Conservation (phyloP, 495 filamentous ascomycete species). For the Lasiosphaeria ovina region DNA sequence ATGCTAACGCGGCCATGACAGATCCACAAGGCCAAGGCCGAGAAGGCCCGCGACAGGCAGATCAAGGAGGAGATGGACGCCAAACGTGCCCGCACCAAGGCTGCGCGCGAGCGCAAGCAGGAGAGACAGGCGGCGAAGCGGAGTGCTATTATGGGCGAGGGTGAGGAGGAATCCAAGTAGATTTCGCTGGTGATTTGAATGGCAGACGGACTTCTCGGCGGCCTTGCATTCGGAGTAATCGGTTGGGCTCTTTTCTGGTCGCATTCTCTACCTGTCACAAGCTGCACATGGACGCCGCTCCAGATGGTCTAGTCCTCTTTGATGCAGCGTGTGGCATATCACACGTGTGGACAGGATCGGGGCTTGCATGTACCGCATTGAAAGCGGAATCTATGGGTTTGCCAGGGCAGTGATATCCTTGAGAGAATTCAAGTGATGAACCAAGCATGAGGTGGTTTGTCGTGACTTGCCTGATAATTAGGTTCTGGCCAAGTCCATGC, state of each 20-base stretch:
- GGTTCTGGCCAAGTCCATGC: too few relatives aligned
- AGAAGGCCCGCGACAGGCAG: conserved; percentile 89
- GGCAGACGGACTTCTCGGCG: conserved; percentile 40
- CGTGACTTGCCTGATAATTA: not conserved
- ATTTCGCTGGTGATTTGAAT: conserved; percentile 36
- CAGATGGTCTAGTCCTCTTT: conserved; percentile 20
- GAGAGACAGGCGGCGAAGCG: conserved; percentile 88
- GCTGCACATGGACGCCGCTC: conserved; percentile 26
- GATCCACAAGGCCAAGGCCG: conserved; percentile 99
- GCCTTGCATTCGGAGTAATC: conserved; percentile 56
- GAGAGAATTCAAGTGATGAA: too few relatives aligned
- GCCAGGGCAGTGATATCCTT: conserved; percentile 21
- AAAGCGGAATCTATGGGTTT: conserved; percentile 57
- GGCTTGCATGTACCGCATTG: conserved; percentile 53
- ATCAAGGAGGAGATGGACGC: conserved; percentile 99
- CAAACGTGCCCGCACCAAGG: conserved; percentile 99
- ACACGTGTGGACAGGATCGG: conserved; percentile 23
- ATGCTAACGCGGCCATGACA: conserved; percentile 39
- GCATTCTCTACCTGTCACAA: conserved; percentile 41
- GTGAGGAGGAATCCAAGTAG: conserved; percentile 58
- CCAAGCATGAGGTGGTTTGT: too few relatives aligned
- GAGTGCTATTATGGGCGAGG: conserved; percentile 72
- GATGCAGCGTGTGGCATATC: conserved; percentile 25
- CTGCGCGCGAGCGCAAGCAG: conserved; percentile 92
- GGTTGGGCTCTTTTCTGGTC: conserved; percentile 54